Evolutionary conservation across 495 filamentous ascomycete genomes (phyloP), one percentile per base, ranked within the genome.

Genomic region (Xylaria sp.): DNA sequence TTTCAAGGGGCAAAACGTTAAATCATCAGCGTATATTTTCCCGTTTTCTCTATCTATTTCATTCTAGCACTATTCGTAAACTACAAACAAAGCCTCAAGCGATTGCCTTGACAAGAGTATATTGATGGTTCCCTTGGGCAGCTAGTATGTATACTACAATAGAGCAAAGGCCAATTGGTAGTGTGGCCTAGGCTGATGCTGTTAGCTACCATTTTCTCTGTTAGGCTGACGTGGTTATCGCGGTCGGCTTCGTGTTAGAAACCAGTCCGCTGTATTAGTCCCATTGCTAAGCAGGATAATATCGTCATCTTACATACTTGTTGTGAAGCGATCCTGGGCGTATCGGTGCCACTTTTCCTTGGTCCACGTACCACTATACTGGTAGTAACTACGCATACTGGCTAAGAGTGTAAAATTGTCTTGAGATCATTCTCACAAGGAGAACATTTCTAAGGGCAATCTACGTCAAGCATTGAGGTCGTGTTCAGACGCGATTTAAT

Each of bases 231-330:
- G 33, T 37, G 12, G 15, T 58, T 4, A 35, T 31, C 9, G 15
- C 2, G 29, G 6, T 0, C 57, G 14, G 33, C 31, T 59, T 37
- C 19, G 57, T 21, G 24, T 17, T 14, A 17, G 33, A 21, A 12
- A 37, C n/a, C n/a, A 33, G 11, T 1, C 9, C 21, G 9, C 9
- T 35, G 19, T 21, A 59, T 59, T 59, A 37, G 57, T 14, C 17
- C 33, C 33, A 12, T 12, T 37, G 17, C 33, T 15, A 59, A 11
- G 17, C 19, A 59, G 29, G 31, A n/a, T 14, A 37, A 59, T 37
- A 59, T 59, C 57, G 57, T 37, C 57, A 59, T 59, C n/a, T n/a
- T n/a, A 59, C 57, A 59, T 59, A 59, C 29, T 35, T 19, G 7
- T 33, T 21, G 12, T 2, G 17, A n/a, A 26, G 9, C 0, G 37